Percentiles rank a stretch among this genome's conserved stretches.
phyloP scores from a whole-genome alignment of 202 grass and related monocot species.

The Zoysia matrella region DNA sequence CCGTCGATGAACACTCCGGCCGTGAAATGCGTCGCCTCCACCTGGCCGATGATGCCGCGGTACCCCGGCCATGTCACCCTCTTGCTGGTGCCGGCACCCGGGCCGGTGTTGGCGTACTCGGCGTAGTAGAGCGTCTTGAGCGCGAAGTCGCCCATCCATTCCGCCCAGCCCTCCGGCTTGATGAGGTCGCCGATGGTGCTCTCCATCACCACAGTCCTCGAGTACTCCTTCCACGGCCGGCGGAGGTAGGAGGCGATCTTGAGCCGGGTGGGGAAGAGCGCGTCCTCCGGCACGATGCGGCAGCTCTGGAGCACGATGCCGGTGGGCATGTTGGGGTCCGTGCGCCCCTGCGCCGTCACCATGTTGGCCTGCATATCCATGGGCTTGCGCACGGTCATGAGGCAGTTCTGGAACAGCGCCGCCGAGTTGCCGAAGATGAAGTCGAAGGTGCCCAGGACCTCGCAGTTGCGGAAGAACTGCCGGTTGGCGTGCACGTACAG shows the following conservation, averaged over 20 bases:
- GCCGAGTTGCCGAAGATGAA: constrained; percentile 88
- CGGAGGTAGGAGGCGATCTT: constrained; percentile 66
- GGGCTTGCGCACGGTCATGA: constrained; percentile 60
- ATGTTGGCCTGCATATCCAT: constrained; percentile 60
- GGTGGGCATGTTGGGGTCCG: constrained; percentile 53
- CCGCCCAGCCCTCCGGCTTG: constrained; percentile 57
- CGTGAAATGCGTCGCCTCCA: constrained; percentile 61
- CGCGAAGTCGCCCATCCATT: constrained; percentile 47
- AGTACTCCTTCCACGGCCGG: constrained; percentile 63
- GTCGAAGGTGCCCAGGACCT: constrained; percentile 72
- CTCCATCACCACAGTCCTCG: constrained; percentile 73
- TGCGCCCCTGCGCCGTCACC: constrained; percentile 77
- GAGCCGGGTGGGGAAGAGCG: constrained; percentile 30
- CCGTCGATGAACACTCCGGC: constrained; percentile 61
- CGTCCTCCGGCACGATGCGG: constrained; percentile 63
- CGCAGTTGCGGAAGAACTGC: constrained; percentile 81
- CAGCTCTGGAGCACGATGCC: constrained; percentile 77
- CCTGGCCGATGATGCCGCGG: constrained; percentile 55
- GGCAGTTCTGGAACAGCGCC: constrained; percentile 80
- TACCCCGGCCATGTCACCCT: constrained; percentile 64
- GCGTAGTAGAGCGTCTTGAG: constrained; percentile 74
- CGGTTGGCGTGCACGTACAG: constrained; percentile 57
- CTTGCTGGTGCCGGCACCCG: constrained; percentile 63
- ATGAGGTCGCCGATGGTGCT: constrained; percentile 63
- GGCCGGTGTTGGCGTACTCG: constrained; percentile 69